Evolutionary conservation across 1,284 basidiomycete genomes (phyloP).

Genomic region (Meripilus lineatus): DNA sequence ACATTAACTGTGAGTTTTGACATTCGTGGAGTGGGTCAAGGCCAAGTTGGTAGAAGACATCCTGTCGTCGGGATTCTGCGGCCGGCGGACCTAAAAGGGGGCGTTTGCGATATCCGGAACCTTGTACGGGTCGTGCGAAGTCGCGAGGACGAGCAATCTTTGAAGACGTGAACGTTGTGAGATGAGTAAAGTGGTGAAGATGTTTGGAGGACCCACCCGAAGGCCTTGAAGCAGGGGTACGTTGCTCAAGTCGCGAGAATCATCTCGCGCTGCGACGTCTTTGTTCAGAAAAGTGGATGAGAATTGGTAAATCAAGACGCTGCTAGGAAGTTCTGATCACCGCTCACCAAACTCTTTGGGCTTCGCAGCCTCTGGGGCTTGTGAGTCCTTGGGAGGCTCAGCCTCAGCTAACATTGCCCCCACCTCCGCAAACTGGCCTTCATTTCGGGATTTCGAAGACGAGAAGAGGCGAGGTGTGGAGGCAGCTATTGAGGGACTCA

Average conservation of each 20-base stretch:
- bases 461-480: background rate
- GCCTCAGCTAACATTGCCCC: background rate
- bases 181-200: too few species aligned
- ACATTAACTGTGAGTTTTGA: slow-evolving; percentile 65
- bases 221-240: slow-evolving; percentile 29
- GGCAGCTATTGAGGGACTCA: background rate
- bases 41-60: slow-evolving; percentile 63
- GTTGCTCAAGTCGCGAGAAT: slow-evolving; percentile 14
- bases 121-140: too few species aligned
- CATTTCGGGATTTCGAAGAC: background rate
- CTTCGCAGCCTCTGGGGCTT: background rate
- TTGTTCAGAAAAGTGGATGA: background rate
- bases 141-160: too few species aligned
- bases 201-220: slow-evolving; percentile 19
- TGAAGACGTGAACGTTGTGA: too few species aligned
- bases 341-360: background rate
- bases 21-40: slow-evolving; percentile 68
- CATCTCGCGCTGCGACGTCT: background rate
- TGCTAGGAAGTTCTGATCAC: background rate
- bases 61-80: slow-evolving; percentile 45
- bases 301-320: background rate
- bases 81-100: slow-evolving; percentile 47
- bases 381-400: background rate
- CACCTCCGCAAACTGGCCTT: background rate
- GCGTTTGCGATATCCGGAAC: slow-evolving; percentile 21